Evolutionary conservation across 768 basidiomycete species (phyloP).

Genomic region (Pleurotus djamor): DNA sequence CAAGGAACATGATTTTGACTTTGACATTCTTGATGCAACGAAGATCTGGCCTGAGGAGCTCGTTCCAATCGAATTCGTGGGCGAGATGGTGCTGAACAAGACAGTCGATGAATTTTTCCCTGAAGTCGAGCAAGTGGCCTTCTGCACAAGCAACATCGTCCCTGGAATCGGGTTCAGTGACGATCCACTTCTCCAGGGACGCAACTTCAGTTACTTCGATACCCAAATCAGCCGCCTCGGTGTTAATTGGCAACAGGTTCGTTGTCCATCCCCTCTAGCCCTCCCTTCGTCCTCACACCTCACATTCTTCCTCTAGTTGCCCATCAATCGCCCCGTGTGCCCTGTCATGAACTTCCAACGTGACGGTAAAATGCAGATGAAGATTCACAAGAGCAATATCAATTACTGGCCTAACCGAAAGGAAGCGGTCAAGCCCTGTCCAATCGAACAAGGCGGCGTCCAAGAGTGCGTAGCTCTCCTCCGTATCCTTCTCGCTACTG

Average conservation of each 20-base stretch:
- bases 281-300: background rate
- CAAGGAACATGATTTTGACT: slow-evolving; percentile 79
- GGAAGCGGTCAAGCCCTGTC: slow-evolving; percentile 42
- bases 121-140: slow-evolving; percentile 88
- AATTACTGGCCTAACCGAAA: slow-evolving; percentile 89
- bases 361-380: slow-evolving; percentile 56
- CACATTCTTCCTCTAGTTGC: slow-evolving; percentile 42
- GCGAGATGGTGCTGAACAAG: slow-evolving; percentile 66
- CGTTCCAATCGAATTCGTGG: slow-evolving; percentile 75
- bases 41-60: slow-evolving; percentile 85
- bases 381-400: slow-evolving; percentile 52
- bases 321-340: slow-evolving; percentile 81
- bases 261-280: slow-evolving; percentile 4
- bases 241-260: slow-evolving; percentile 71
- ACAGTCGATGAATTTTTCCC: slow-evolving; percentile 77
- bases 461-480: slow-evolving; percentile 36
- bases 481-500: too few species aligned
- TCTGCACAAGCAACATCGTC: slow-evolving; percentile 74
- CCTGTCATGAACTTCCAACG: slow-evolving; percentile 71
- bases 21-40: slow-evolving; percentile 85
- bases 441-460: slow-evolving; percentile 54
- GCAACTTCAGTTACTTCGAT: slow-evolving; percentile 88
- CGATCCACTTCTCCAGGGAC: slow-evolving; percentile 79
- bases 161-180: slow-evolving; percentile 72
- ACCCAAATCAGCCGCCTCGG: slow-evolving; percentile 83